Conservation (phyloP, 495 filamentous ascomycete genomes). For the Margaritispora aquatica region DNA sequence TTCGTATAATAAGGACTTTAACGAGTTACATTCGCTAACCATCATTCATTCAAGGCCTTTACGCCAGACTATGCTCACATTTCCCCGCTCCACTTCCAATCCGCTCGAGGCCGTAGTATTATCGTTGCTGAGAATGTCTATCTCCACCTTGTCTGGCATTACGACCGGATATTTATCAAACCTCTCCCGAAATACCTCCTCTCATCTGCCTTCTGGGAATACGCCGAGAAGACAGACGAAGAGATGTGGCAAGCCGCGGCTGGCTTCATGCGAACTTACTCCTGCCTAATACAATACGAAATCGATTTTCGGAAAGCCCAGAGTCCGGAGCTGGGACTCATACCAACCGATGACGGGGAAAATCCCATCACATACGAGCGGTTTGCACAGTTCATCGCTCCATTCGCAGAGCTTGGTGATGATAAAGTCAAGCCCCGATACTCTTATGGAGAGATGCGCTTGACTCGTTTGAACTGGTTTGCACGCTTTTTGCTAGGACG, state of each 20-base stretch:
- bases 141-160: conserved; percentile 51
- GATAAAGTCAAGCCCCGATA: background rate
- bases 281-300: conserved; percentile 30
- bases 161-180: conserved; percentile 48
- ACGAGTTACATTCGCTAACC: too few relatives aligned
- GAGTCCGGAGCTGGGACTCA: conserved; percentile 12
- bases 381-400: conserved; percentile 8
- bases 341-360: too few relatives aligned
- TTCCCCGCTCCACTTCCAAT: conserved; percentile 38
- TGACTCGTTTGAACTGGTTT: background rate
- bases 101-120: conserved; percentile 36
- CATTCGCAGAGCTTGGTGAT: conserved; percentile 19
- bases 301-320: conserved; percentile 36
- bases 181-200: conserved; percentile 48
- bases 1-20: too few relatives aligned
- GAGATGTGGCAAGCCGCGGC: conserved; percentile 18
- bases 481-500: too few relatives aligned
- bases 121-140: conserved; percentile 39
- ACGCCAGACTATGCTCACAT: too few relatives aligned
- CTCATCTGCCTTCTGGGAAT: conserved; percentile 39
- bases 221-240: background rate
- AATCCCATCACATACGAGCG: background rate
- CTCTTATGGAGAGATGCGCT: background rate
- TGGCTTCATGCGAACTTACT: conserved; percentile 38
- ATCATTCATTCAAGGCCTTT: too few relatives aligned